Base-by-base conservation (phyloP, 2,329 filamentous ascomycete genomes). In the Sporothrix sp. region DNA sequence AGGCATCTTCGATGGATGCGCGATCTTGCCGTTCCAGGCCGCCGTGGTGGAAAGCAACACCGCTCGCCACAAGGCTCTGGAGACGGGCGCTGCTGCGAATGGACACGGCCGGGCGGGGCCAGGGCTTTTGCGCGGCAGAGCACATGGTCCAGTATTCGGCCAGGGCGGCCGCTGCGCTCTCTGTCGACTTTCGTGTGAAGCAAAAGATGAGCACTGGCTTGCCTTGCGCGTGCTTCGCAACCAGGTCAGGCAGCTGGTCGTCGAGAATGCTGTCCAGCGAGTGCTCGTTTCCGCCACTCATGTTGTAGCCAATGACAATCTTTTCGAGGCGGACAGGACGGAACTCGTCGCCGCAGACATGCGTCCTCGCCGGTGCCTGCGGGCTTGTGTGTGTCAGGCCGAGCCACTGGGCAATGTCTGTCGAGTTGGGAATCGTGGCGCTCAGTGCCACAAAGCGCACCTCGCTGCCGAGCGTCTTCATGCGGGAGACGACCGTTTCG, bases 171-270 rank as follows among this genome's bases (percentile, higher is more conserved):
- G 87, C 85, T 2, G 87, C 90, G 8, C 65, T 70, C 40, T 81
- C 75, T 28, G 83, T 81, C 0, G 84, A 85, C 53, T 81, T 84
- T 32, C 86, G 72, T 0, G 87, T 93, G 55, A 82, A 83, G 60
- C 88, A 93, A 61, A 95, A 94, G 0, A 95, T 71, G 72, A 95
- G 84, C 16, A 87, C 83, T 0, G 87, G 87, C 60, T 93, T 93
- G 36, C 71, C 72, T 39, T 79, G 72, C 0, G 79, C 81, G 63
- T 88, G 82, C 48, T 77, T 82, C 5, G 71, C 64, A 35, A 94
- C 80, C 5, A 91, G 62, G 4, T 78, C 73, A 0, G 78, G 76
- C 4, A 95, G 70, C 57, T 82, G 85, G 16, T 60, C 68, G 56
- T 83, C 81, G 9, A 90, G 76, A 10, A 75, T 62, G 53, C 80